Base-by-base conservation (phyloP, 1,284 basidiomycete species). In the Ceratobasidium sp. region DNA sequence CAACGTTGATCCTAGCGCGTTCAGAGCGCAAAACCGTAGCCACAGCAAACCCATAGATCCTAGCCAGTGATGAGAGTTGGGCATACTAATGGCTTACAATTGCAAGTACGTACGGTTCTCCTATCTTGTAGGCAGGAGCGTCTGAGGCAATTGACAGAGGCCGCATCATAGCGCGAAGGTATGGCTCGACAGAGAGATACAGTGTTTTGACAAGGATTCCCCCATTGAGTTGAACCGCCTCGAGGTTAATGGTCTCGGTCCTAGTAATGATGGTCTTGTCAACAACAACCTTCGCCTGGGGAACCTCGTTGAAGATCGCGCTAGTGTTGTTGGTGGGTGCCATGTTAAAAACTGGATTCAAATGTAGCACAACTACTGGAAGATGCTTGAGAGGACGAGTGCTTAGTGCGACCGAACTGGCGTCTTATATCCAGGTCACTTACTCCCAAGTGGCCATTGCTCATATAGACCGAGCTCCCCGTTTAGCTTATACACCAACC, bases 241-340 rank as follows among this genome's bases (percentile, higher is more conserved):
- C 85, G 23, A 85, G 78, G 76, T 88, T 86, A 78, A 88, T 84
- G 11, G 80, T 85, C 51, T 85, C 82, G 79, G 26, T 79, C 80
- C 81, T 82, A 78, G 88, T 87, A n/a, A 86, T 82, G 17, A 85
- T 84, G 3, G 85, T 87, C 76, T 86, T 85, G 61, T 87, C 86
- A 0, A 87, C 86, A 63, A 86, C 83, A 4, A 88, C 88, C 73
- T 84, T 86, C 2, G 85, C 87, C 85, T 78, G 35, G 56, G 83
- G 83, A 35, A 81, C 75, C n/a, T 78, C 76, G 74, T 77, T 78
- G 79, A 80, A 83, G 78, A 82, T 23, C 67, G 83, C 67, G 33
- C 47, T 39, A 20, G 75, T 66, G 75, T 80, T 80, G 3, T 67
- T 67, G 26, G 64, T 66, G 20, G 79, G 79, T 61, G 79, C 61